Evolutionary conservation across 768 basidiomycete genomes (phyloP), one percentile per base, ranked within the genome.

Genomic region (Suillus clintonianus): DNA sequence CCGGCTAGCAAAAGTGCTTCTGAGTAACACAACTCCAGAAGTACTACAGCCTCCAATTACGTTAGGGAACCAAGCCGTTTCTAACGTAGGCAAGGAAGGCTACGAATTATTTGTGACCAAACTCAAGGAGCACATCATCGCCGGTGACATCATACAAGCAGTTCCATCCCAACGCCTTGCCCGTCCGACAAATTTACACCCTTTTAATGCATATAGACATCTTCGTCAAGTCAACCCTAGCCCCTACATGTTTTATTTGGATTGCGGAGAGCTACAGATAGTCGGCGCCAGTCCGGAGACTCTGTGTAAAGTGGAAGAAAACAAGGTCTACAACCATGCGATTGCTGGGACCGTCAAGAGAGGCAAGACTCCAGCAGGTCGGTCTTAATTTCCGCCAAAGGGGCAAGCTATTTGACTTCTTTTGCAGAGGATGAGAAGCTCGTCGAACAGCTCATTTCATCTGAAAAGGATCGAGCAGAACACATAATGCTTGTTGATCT

Each of bases 241-340:
- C 61, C 97, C 97, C 17, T 99, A 99, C 78, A 98, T 97, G 96
- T 99, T 96, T 78, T 99, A 95, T 74, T 76, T 99, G 69, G 93
- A 99, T 70, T 97, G 95, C 68, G 92, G 93, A 6, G 94, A 94
- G 61, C 73, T 97, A 13, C 95, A 98, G 76, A 83, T 99, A 41
- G 95, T 99, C n/a, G 97, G 97, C 13, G 97, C 97, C 2, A 97
- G 94, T 69, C 97, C 97, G 0, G 97, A 99, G 78, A 98, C 96
- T 5, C 81, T 99, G 5, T 98, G 97, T 80, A 98, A 96, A 75
- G 95, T 99, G 27, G 89, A 94, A 76, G 85, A 82, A 71, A 92
- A 95, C 72, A 89, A 92, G 63, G 97, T 99, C 5, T 97, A 84
- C 76, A 99, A 99, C 71, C 97, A 99, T 73, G 97, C 97, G 14